Conservation (phyloP, 2,329 filamentous ascomycete genomes). For the Endoconidiophora laricicola region DNA sequence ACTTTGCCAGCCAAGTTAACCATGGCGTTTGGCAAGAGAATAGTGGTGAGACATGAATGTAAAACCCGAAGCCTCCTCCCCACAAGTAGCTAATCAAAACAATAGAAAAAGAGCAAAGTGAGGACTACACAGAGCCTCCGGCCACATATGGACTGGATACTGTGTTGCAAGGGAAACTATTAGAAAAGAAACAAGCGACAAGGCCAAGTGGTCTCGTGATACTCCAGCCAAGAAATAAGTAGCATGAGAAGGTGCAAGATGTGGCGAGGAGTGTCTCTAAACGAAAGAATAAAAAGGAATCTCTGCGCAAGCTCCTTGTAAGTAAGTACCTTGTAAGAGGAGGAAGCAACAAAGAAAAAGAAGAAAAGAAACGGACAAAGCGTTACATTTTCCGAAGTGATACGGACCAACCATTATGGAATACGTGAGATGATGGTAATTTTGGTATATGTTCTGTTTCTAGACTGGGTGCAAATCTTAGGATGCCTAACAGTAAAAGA, state of each 20-base stretch:
- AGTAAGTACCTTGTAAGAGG: not conserved
- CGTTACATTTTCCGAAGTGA: too few relatives aligned
- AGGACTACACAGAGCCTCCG: too few relatives aligned
- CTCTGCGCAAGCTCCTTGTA: not conserved
- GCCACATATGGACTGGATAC: too few relatives aligned
- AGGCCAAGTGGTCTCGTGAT: too few relatives aligned
- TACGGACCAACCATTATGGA: not conserved
- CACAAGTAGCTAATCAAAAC: too few relatives aligned
- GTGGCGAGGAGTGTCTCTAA: slow-evolving; percentile 8
- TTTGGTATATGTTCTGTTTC: not conserved
- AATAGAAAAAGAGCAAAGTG: too few relatives aligned
- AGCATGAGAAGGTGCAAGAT: slow-evolving; percentile 4
- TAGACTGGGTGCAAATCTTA: not conserved
- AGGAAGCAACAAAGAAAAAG: not conserved
- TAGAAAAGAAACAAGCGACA: not conserved
- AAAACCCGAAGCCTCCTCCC: too few relatives aligned
- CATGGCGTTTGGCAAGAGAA: not conserved
- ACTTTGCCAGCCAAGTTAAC: not conserved
- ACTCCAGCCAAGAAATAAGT: too few relatives aligned
- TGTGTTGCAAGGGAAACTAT: not conserved
- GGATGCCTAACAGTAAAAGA: not conserved
- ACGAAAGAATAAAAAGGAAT: not conserved
- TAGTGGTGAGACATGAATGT: too few relatives aligned
- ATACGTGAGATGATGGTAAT: not conserved
- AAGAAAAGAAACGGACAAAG: not conserved